A percentile compares a stretch with the other conserved stretches of the same genome.
Conservation (phyloP, 257 asterid species). For the Coffea canephora region DNA sequence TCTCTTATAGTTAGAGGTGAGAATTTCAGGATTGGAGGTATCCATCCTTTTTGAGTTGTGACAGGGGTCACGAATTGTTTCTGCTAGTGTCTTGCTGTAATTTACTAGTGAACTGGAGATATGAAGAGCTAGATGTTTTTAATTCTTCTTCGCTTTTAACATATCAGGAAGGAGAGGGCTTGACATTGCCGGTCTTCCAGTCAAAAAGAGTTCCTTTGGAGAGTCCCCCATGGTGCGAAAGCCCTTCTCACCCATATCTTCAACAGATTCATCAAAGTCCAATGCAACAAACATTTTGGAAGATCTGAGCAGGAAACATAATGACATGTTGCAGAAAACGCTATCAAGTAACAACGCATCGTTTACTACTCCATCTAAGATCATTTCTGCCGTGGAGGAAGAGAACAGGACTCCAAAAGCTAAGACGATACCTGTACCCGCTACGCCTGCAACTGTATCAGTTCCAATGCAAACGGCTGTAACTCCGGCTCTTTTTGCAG, state of each 20-base stretch:
- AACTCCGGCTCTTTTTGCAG: constrained; percentile 46
- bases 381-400: constrained; percentile 33
- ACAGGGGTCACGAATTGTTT: neutral
- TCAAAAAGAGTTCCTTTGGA: constrained; percentile 40
- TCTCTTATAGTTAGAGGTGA: neutral
- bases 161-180: constrained; percentile 77
- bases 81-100: neutral
- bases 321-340: constrained; percentile 50
- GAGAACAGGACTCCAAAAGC: constrained; percentile 74
- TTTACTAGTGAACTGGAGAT: neutral
- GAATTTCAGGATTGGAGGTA: neutral
- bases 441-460: constrained; percentile 61
- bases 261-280: constrained; percentile 69
- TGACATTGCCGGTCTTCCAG: constrained; percentile 71
- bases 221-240: constrained; percentile 59
- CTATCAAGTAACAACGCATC: constrained; percentile 41
- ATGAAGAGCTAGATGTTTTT: neutral
- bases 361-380: constrained; percentile 64
- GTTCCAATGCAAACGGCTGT: constrained; percentile 77
- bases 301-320: constrained; percentile 59
- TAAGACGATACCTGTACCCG: constrained; percentile 44
- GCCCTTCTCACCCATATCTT: constrained; percentile 91
- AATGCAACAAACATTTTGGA: constrained; percentile 53
- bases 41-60: neutral
- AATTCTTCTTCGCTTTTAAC: constrained; percentile 12